These are phyloP conservation scores for Phytophthora hybrid DNA, from an alignment of 352 stramenopile genomes.

Conservation along the genomic window DNA sequence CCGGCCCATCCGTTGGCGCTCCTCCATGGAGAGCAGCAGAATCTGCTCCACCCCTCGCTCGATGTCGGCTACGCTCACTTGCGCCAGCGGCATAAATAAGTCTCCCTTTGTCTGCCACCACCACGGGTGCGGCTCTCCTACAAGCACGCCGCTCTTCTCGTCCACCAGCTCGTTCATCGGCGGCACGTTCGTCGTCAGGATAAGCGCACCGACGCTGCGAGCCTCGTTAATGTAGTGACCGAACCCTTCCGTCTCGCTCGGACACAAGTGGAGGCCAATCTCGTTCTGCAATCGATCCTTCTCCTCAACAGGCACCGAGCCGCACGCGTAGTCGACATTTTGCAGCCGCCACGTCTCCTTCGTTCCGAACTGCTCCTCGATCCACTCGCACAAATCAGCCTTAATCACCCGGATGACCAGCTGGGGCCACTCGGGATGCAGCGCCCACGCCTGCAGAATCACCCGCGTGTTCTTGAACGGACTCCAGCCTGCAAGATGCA, in stretches of 20 bases:
- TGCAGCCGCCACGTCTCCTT: slow-evolving; percentile 57
- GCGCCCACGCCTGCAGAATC: slow-evolving; percentile 72
- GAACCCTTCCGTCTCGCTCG: slow-evolving; percentile 83
- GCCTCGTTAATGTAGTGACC: slow-evolving; percentile 90
- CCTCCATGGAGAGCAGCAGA: slow-evolving; percentile 72
- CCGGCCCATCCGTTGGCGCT: slow-evolving; percentile 78
- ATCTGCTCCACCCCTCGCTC: slow-evolving; percentile 75
- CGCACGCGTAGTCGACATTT: slow-evolving; percentile 85
- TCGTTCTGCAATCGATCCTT: slow-evolving; percentile 78
- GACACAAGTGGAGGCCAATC: slow-evolving; percentile 80
- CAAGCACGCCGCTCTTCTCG: slow-evolving; percentile 70
- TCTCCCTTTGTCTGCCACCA: slow-evolving; percentile 88
- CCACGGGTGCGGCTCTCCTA: slow-evolving; percentile 63
- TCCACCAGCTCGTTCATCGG: slow-evolving; percentile 91
- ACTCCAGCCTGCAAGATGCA: slow-evolving; percentile 76
- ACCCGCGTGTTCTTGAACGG: slow-evolving; percentile 84
- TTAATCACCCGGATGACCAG: slow-evolving; percentile 80
- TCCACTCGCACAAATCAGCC: slow-evolving; percentile 68
- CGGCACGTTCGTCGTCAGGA: slow-evolving; percentile 79
- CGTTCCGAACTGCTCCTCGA: slow-evolving; percentile 62
- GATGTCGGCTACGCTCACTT: slow-evolving; percentile 70
- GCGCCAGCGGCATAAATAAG: slow-evolving; percentile 83
- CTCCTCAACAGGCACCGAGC: slow-evolving; percentile 56
- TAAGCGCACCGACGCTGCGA: slow-evolving; percentile 73
- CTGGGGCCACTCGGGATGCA: slow-evolving; percentile 78